phyloP scores from a whole-genome alignment of 257 asterid genomes.

The Solanum ossicruentum region DNA sequence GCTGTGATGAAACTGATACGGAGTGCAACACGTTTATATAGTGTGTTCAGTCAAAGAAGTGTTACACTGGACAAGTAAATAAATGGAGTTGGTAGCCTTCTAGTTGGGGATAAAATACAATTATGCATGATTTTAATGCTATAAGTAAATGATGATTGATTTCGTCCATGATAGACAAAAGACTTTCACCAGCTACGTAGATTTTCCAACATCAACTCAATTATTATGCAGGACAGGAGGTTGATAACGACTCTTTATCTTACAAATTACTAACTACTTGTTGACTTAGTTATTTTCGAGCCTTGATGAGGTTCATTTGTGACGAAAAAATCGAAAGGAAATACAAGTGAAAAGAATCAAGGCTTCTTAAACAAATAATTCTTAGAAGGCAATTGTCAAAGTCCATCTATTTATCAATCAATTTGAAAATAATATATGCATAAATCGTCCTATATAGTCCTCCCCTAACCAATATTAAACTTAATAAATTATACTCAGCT shows the following conservation, averaged over 20 bases:
- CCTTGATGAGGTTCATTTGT: neutral
- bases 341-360: neutral
- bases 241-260: neutral
- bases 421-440: neutral
- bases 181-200: neutral
- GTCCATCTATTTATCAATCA: neutral
- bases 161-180: neutral
- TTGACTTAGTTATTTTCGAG: neutral
- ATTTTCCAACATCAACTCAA: neutral
- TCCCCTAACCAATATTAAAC: neutral
- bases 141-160: neutral
- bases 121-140: neutral
- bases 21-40: conserved; percentile 24
- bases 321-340: neutral
- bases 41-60: neutral
- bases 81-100: conserved; percentile 44
- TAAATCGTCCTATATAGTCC: neutral
- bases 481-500: neutral
- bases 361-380: neutral
- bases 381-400: neutral
- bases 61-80: neutral
- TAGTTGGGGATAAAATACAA: conserved; percentile 13
- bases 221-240: neutral
- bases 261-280: neutral
- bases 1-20: conserved; percentile 13